Conservation (phyloP, 805 yeast species). For the Hermanozyma aechmeae region DNA sequence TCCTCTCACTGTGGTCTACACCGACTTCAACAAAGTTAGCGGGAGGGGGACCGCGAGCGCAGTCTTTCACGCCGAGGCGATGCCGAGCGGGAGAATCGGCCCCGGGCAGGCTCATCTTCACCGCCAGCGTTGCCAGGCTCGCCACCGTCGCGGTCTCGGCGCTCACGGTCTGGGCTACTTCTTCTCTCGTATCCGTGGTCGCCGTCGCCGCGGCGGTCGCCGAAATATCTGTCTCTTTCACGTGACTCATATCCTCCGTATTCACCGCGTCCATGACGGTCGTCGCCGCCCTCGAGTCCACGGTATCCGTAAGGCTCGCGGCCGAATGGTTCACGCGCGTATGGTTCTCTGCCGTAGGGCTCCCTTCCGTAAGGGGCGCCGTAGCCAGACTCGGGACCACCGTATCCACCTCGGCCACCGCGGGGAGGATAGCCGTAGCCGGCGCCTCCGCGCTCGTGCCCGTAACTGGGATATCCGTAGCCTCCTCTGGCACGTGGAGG, state of each 20-base stretch:
- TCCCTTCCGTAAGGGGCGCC: conserved; percentile 13
- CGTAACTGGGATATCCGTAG: conserved; percentile 10
- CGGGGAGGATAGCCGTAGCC: neutral
- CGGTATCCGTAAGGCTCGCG: conserved; percentile 9
- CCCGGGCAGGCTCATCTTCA: conserved; percentile 11
- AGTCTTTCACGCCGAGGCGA: conserved; percentile 26
- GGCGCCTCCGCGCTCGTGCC: conserved; percentile 4
- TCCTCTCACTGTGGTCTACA: no score
- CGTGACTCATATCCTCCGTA: conserved; percentile 12
- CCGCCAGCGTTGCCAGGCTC: conserved; percentile 4
- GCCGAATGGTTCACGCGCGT: conserved; percentile 3
- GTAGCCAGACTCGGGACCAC: conserved; percentile 8
- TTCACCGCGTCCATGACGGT: conserved; percentile 12
- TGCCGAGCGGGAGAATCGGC: conserved; percentile 23
- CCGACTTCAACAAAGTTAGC: no score
- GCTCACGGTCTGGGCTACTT: conserved; percentile 5
- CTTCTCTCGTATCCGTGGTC: conserved; percentile 8
- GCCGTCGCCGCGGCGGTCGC: conserved; percentile 2
- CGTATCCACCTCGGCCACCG: conserved; percentile 15
- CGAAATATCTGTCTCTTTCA: conserved; percentile 8
- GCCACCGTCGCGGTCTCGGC: conserved; percentile 7
- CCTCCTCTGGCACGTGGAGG: conserved; percentile 14
- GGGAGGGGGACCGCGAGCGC: conserved; percentile 30
- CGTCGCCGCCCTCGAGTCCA: conserved; percentile 9
- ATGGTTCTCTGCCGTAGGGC: no score